Evolutionary conservation across 2,329 filamentous ascomycete species (phyloP), one percentile per base, ranked within the genome.

Genomic region (Trichoderma arundinaceum): DNA sequence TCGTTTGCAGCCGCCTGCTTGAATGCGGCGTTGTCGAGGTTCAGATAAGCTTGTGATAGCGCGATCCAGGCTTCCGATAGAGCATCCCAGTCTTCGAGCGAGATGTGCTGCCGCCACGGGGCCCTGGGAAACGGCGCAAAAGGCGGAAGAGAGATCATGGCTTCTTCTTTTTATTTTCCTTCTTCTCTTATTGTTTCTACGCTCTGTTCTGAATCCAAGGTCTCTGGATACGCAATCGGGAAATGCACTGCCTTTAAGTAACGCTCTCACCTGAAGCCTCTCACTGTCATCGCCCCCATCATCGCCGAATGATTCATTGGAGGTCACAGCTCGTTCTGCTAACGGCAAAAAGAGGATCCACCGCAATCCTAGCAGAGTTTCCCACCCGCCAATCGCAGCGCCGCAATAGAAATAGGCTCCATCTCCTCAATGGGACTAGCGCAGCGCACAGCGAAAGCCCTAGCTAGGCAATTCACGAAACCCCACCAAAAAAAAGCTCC

Each of bases 81-180:
- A 38, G 86, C 82, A 69, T 90, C 83, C 93, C 93, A 97, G 77
- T 97, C 92, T 58, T 83, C 79, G 3, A 87, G 79, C 44, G 84
- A 81, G 67, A 97, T 84, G 70, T 85, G 84, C 70, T 85, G 84
- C 73, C 88, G 88, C 80, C 92, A 88, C 64, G 82, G 80, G 39
- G 85, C 80, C 68, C 89, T 84, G 17, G 94, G 94, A 72, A 95
- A 93, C 19, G 90, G 86, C 65, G 90, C 92, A 77, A 97, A 84
- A 39, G 88, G 84, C 48, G 92, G 92, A 56, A 94, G 79, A 52
- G 49, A 56, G 7, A 33, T 28, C 59, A 66, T 63, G 53, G 15
- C 52, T 51, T 33, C 32, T 28, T 28, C 2, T 28, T 28, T 28
- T 28, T 28, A 28, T 28, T 28, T 28, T 28, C 22, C 22, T 10